Evolutionary conservation across 495 filamentous ascomycete genomes (phyloP).

Genomic region (Penicillium pancosmium): DNA sequence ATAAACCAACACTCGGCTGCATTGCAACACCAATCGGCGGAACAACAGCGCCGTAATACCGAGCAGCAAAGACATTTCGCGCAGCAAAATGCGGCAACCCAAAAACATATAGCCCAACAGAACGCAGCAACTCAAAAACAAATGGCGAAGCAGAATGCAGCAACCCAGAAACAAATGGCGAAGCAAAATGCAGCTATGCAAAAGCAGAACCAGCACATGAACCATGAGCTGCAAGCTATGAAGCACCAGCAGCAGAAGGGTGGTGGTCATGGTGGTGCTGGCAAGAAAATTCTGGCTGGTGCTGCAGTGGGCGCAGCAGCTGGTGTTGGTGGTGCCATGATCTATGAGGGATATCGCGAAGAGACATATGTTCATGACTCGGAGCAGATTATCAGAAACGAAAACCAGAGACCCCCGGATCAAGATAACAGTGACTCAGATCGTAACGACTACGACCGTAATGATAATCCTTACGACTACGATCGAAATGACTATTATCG

Average conservation of each 20-base stretch:
- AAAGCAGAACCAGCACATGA: not conserved
- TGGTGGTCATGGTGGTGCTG: not conserved
- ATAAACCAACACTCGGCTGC: not conserved
- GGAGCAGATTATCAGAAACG: not conserved
- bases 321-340: not conserved
- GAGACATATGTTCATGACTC: not conserved
- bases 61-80: not conserved
- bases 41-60: not conserved
- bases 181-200: not conserved
- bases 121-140: not conserved
- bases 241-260: not conserved
- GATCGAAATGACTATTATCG: not conserved
- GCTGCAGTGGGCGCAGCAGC: not conserved
- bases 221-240: not conserved
- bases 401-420: not conserved
- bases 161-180: not conserved
- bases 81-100: not conserved
- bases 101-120: not conserved
- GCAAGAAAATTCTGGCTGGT: not conserved
- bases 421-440: not conserved
- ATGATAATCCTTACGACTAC: not conserved
- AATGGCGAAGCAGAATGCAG: not conserved
- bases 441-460: not conserved
- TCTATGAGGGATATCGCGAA: conserved; percentile 1
- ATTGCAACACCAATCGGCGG: not conserved